phyloP scores from a whole-genome alignment of 2,329 filamentous ascomycete species.

The Pseudopyrenochaeta lycopersici region DNA sequence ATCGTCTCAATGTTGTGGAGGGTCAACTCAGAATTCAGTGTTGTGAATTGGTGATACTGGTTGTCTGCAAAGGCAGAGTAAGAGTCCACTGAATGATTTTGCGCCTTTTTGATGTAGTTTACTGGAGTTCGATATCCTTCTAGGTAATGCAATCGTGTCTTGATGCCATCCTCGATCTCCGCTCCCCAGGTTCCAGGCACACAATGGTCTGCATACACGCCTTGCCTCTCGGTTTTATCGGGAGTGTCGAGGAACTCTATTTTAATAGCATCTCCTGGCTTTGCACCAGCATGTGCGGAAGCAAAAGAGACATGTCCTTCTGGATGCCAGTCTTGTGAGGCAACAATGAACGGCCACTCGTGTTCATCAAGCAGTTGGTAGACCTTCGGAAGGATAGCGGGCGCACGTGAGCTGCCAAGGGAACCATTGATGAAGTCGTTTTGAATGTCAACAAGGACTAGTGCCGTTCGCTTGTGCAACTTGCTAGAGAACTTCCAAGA shows the following conservation, averaged over 20 bases:
- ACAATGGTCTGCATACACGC: constrained; percentile 28
- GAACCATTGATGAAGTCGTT: constrained; percentile 37
- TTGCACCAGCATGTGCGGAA: constrained; percentile 17
- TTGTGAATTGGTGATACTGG: constrained; percentile 35
- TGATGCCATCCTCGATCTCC: constrained; percentile 26
- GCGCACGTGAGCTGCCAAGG: constrained; percentile 24
- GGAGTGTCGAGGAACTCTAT: constrained; percentile 29
- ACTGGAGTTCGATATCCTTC: constrained; percentile 29
- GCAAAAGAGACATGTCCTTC: constrained; percentile 30
- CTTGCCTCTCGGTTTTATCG: constrained; percentile 24
- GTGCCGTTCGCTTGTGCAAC: constrained; percentile 26
- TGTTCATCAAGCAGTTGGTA: constrained; percentile 32
- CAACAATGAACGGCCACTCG: constrained; percentile 33
- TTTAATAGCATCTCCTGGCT: constrained; percentile 20
- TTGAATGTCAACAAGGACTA: constrained; percentile 37
- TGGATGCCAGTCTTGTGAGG: constrained; percentile 35
- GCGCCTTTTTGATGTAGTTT: constrained; percentile 36
- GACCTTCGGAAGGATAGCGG: constrained; percentile 28
- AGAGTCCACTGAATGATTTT: constrained; percentile 31
- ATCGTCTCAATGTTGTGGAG: constrained; percentile 27
- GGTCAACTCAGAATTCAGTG: constrained; percentile 23
- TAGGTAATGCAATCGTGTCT: constrained; percentile 26
- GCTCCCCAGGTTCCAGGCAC: constrained; percentile 28
- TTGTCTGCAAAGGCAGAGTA: constrained; percentile 36
- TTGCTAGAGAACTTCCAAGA: constrained; percentile 21